A percentile compares a stretch with the other conserved stretches of the same genome.
These are phyloP conservation scores for Medicago arabica DNA, from an alignment of 306 rosid species.

Conservation along the genomic window DNA sequence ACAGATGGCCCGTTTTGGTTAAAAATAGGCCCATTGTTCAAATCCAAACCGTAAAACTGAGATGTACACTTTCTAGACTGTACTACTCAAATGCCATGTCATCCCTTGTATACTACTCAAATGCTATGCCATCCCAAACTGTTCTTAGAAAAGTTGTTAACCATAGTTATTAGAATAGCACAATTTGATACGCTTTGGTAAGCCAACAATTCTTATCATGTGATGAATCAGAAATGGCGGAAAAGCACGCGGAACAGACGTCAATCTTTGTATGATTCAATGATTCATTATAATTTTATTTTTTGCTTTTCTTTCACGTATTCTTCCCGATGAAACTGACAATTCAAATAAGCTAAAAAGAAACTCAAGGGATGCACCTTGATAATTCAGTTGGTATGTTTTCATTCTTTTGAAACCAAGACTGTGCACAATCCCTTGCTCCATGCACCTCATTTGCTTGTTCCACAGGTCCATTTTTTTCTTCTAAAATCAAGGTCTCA, in stretches of 20 bases:
- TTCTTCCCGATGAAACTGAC: background rate
- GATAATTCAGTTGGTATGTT: background rate
- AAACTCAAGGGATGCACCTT: background rate
- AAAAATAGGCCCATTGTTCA: too few relatives aligned
- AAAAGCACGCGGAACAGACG: background rate
- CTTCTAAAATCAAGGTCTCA: slow-evolving; percentile 12
- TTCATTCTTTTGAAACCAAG: slow-evolving; percentile 5
- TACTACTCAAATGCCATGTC: too few relatives aligned
- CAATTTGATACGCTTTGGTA: background rate
- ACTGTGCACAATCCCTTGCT: background rate
- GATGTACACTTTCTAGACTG: too few relatives aligned
- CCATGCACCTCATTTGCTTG: slow-evolving; percentile 1
- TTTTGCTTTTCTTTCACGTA: background rate
- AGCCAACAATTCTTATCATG: background rate
- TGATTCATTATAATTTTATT: background rate
- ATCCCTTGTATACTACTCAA: slow-evolving; percentile 19
- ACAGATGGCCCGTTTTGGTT: too few relatives aligned
- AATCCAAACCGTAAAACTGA: too few relatives aligned
- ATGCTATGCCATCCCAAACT: slow-evolving; percentile 10
- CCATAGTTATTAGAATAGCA: slow-evolving; percentile 10
- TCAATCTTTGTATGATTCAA: slow-evolving; percentile 4
- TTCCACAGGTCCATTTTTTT: background rate
- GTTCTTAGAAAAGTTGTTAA: slow-evolving; percentile 11
- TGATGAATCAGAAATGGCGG: slow-evolving; percentile 5
- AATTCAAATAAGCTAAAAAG: background rate